phyloP scores from a whole-genome alignment of 352 stramenopile genomes.

The Globisporangium canariense region DNA sequence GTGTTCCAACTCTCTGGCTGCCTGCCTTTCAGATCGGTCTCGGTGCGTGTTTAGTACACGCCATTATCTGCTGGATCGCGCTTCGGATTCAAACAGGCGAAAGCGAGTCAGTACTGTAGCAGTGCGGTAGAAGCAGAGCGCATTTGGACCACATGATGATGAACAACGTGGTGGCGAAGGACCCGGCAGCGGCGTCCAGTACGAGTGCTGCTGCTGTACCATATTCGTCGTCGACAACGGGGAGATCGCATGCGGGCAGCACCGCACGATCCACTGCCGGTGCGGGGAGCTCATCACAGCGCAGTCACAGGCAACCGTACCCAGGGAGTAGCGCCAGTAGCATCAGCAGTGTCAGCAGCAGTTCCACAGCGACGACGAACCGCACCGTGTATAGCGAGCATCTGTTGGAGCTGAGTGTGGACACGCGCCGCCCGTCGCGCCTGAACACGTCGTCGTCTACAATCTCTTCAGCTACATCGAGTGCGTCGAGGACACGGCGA shows the following conservation, averaged over 20 bases:
- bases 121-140: neutral
- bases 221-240: neutral
- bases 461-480: conserved; percentile 10
- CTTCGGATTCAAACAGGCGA: neutral
- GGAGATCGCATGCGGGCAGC: conserved; percentile 9
- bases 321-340: conserved; percentile 16
- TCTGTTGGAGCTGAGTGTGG: neutral
- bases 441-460: conserved; percentile 11
- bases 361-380: conserved; percentile 12
- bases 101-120: neutral
- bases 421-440: conserved; percentile 13
- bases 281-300: conserved; percentile 7
- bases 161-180: conserved; percentile 9
- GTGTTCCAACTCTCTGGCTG: no score
- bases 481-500: neutral
- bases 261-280: conserved; percentile 1
- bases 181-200: neutral
- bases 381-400: conserved; percentile 8
- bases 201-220: neutral
- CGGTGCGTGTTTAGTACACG: no score
- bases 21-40: no score
- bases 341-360: conserved; percentile 19
- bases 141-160: conserved; percentile 6
- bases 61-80: neutral
- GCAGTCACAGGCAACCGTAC: conserved; percentile 2